Evolutionary conservation across 345 rosid species (phyloP), one percentile per base, ranked within the genome.

Genomic region (Syzygium oleosum): DNA sequence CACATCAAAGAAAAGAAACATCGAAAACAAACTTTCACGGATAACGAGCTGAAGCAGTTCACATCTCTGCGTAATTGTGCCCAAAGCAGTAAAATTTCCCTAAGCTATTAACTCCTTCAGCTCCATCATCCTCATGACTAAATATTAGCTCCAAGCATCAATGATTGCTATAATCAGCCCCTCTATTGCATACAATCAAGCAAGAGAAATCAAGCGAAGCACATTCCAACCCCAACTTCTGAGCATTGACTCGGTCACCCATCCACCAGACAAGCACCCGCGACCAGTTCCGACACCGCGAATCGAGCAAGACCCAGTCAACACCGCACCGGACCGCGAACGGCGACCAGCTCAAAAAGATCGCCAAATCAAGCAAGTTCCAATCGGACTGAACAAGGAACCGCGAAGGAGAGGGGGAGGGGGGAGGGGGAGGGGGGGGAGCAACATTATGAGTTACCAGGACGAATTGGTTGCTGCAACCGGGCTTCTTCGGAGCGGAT

Each of bases 401-500:
- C 86, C 31, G 68, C 88, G 89, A 12, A 85, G 90, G 86, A 91
- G 73, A 49, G 87, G 85, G 85, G 7, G 54, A 12, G 13, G 12
- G 51, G 87, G 85, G 86, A 3, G 12, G 51, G 10, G 51, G 86
- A 84, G 85, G 6, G 46, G 52, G 90, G 77, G 63, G 55, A 88
- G 65, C 61, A 29, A 85, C 85, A 65, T 58, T 52, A 52, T 22
- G 65, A 68, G 77, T 78, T 94, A 97, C 99, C 99, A 98, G 90
- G 88, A 98, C 96, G 90, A 98, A 98, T 92, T 98, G 97, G 91
- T 98, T 98, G 87, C 93, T 98, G 88, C 99, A 98, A n/a, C 99
- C 98, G 29, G 99, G 99, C 93, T 95, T 95, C 95, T 97, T 97
- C 22, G 99, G 99, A 90, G 98, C 95, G 86, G 63, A 90, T 88